A percentile compares a stretch with the other conserved stretches of the same genome.
Evolutionary conservation across 768 basidiomycete species (phyloP).

Genomic region (Steccherinum ochraceum): DNA sequence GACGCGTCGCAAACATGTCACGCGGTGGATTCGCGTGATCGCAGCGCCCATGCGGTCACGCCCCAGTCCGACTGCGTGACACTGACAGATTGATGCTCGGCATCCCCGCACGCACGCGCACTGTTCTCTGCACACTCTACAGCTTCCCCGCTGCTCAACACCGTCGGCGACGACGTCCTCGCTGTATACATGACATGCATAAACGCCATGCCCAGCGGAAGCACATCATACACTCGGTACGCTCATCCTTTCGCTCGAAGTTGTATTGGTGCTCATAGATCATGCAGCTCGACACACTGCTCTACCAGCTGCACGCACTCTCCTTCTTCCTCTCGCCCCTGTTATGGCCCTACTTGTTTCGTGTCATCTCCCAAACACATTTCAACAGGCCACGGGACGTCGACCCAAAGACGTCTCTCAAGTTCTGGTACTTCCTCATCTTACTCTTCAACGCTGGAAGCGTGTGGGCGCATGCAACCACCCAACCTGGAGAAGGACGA

Average conservation of each 20-base stretch:
- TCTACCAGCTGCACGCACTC: constrained; percentile 67
- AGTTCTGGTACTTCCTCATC: constrained; percentile 59
- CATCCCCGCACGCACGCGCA: too few species aligned
- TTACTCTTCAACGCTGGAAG: constrained; percentile 51
- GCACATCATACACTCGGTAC: constrained; percentile 24
- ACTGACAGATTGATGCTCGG: background rate
- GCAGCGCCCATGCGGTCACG: background rate
- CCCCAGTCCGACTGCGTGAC: background rate
- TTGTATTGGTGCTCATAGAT: background rate
- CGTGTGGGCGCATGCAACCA: constrained; percentile 54
- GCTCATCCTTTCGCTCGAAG: background rate
- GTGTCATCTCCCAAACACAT: constrained; percentile 56
- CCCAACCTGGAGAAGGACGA: constrained; percentile 49
- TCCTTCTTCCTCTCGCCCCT: constrained; percentile 77
- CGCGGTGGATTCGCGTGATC: background rate
- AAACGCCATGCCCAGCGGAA: constrained; percentile 25
- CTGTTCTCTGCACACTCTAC: background rate
- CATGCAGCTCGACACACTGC: constrained; percentile 57
- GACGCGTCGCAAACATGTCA: background rate
- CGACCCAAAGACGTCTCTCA: constrained; percentile 57
- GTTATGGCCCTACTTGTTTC: constrained; percentile 46
- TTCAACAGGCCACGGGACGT: constrained; percentile 63
- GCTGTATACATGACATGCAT: constrained; percentile 23
- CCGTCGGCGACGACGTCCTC: background rate
- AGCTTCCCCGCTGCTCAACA: too few species aligned